Conservation (phyloP, 1,139 yeast species). For the Nakaseomyces nivariensis region DNA sequence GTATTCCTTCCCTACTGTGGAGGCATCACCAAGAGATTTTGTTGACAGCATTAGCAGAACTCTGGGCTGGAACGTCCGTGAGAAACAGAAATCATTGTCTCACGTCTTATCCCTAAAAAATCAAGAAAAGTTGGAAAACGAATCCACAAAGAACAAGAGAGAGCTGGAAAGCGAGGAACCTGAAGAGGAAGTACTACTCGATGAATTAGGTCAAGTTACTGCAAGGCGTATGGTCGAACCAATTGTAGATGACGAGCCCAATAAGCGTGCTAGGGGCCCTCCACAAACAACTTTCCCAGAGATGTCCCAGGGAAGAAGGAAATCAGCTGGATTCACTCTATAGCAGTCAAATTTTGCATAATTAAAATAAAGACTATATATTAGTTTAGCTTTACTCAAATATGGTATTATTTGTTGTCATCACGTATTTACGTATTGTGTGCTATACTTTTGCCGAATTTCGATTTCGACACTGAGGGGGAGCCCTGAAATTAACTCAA, state of each 20-base stretch:
- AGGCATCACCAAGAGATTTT: constrained; percentile 65
- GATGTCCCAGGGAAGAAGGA: background rate
- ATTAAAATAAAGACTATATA: too few species aligned
- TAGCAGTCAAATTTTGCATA: background rate
- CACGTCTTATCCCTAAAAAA: constrained; percentile 27
- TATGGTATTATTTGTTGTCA: too few species aligned
- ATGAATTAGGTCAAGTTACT: background rate
- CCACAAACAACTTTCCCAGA: background rate
- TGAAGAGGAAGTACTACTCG: background rate
- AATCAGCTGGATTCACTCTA: constrained; percentile 1
- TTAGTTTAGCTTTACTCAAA: too few species aligned
- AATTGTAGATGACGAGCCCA: background rate
- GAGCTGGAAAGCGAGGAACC: constrained; percentile 4
- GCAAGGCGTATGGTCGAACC: constrained; percentile 6
- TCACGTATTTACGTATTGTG: background rate
- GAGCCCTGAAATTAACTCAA: background rate
- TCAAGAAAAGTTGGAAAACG: constrained; percentile 19
- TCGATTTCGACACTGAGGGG: too few species aligned
- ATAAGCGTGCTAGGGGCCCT: background rate
- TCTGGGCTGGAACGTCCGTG: constrained; percentile 78
- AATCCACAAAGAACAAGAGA: constrained; percentile 9
- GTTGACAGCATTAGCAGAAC: constrained; percentile 78
- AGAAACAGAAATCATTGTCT: constrained; percentile 67
- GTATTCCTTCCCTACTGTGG: constrained; percentile 78
- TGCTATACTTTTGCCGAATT: background rate